phyloP scores from a whole-genome alignment of 169 alveolate species.

The Plasmodium malariae region DNA sequence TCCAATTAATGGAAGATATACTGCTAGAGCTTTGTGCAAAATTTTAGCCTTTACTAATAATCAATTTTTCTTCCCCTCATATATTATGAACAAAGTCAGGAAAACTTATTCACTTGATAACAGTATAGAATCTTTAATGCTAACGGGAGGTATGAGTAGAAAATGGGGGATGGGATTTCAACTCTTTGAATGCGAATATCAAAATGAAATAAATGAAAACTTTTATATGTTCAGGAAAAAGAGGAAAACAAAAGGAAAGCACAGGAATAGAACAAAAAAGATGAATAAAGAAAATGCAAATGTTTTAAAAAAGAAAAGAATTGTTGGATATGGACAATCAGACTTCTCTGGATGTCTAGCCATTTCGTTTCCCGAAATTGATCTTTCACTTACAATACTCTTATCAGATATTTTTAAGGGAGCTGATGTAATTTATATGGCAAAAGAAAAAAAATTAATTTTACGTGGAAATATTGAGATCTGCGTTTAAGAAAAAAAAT shows the following conservation, averaged over 20 bases:
- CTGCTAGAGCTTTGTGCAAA: conserved; percentile 79
- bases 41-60: conserved; percentile 62
- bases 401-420: conserved; percentile 79
- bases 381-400: conserved; percentile 77
- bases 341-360: conserved; percentile 79
- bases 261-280: not conserved
- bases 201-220: conserved; percentile 50
- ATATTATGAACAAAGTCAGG: conserved; percentile 49
- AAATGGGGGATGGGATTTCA: conserved; percentile 83
- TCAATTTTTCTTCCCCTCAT: conserved; percentile 70
- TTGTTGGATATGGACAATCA: conserved; percentile 81
- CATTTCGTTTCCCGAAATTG: conserved; percentile 79
- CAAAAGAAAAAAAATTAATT: not conserved
- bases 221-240: conserved; percentile 19
- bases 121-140: conserved; percentile 76
- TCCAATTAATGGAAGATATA: conserved; percentile 80
- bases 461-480: no score
- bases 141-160: conserved; percentile 81
- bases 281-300: not conserved
- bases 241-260: not conserved
- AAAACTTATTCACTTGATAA: conserved; percentile 67
- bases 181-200: conserved; percentile 78
- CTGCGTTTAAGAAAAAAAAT: no score
- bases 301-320: not conserved
- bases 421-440: conserved; percentile 33